Evolutionary conservation across 164 flowering plant genomes (phyloP).

Genomic region (Saururus chinensis): DNA sequence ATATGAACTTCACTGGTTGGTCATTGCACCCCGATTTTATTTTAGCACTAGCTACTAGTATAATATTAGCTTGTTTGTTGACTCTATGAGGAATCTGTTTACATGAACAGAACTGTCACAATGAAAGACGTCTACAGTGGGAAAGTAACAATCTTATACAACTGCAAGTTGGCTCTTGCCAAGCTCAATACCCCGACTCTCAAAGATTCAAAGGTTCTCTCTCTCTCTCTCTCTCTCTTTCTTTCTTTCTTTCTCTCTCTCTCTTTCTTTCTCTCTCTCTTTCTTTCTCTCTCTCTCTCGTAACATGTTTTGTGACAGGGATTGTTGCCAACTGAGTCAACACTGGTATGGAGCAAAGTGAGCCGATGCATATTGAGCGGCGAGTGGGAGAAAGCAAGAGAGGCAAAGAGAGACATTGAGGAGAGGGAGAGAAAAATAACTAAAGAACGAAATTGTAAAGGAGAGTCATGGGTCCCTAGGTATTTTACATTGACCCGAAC

Average conservation of each 20-base stretch:
- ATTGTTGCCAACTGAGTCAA: slow-evolving; percentile 57
- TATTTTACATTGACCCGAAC: slow-evolving; percentile 32
- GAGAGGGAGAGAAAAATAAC: slow-evolving; percentile 43
- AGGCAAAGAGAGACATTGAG: slow-evolving; percentile 52
- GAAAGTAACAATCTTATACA: slow-evolving; percentile 30
- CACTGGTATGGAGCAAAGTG: slow-evolving; percentile 61
- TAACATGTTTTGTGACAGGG: slow-evolving; percentile 19
- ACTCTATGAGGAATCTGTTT: background rate
- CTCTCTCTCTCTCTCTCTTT: background rate
- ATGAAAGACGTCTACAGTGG: slow-evolving; percentile 35
- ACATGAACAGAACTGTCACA: slow-evolving; percentile 38
- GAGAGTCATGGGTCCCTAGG: slow-evolving; percentile 53
- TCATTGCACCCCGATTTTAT: too few species aligned
- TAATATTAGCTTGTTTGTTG: background rate
- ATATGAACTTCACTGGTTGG: background rate
- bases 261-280: background rate
- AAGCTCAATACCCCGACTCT: slow-evolving; percentile 48
- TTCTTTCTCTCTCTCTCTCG: background rate
- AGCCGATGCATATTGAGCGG: slow-evolving; percentile 39
- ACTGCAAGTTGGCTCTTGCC: slow-evolving; percentile 49
- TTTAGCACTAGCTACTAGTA: too few species aligned
- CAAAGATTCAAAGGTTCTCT: slow-evolving; percentile 44
- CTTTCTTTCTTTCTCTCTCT: background rate
- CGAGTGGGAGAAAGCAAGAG: slow-evolving; percentile 68
- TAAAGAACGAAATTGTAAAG: slow-evolving; percentile 38